phyloP scores from a whole-genome alignment of 306 rosid species.

The Ceratonia siliqua region DNA sequence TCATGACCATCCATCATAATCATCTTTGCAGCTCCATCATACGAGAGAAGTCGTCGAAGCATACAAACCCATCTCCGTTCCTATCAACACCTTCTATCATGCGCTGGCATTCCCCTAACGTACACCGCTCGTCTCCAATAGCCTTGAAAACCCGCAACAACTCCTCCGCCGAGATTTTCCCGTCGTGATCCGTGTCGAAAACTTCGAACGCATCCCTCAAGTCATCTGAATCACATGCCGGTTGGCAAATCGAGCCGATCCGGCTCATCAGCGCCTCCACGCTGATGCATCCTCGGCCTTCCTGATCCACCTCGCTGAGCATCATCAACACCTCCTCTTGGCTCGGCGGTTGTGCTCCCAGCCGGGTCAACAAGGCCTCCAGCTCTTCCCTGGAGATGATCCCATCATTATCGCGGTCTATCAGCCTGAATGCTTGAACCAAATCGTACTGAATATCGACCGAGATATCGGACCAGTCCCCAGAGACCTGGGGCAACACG shows the following conservation, averaged over 20 bases:
- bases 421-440: slow-evolving; percentile 53
- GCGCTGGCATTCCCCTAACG: slow-evolving; percentile 86
- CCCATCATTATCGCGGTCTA: slow-evolving; percentile 67
- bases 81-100: slow-evolving; percentile 78
- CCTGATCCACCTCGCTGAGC: slow-evolving; percentile 66
- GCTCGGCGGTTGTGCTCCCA: slow-evolving; percentile 48
- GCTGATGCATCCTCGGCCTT: slow-evolving; percentile 48
- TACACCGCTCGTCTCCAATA: slow-evolving; percentile 80
- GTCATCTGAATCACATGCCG: slow-evolving; percentile 44
- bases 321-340: slow-evolving; percentile 58
- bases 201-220: slow-evolving; percentile 64
- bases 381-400: slow-evolving; percentile 65
- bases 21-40: slow-evolving; percentile 86
- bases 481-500: slow-evolving; percentile 53
- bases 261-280: slow-evolving; percentile 53
- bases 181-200: slow-evolving; percentile 80
- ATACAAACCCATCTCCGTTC: slow-evolving; percentile 83
- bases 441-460: slow-evolving; percentile 32
- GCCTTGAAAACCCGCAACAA: slow-evolving; percentile 58
- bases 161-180: slow-evolving; percentile 88
- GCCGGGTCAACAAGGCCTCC: slow-evolving; percentile 52
- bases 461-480: slow-evolving; percentile 53
- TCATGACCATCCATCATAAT: slow-evolving; percentile 29
- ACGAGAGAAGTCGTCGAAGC: slow-evolving; percentile 77
- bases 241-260: slow-evolving; percentile 41